Evolutionary conservation across 768 basidiomycete genomes (phyloP), one percentile per base, ranked within the genome.

Genomic region (Tricholoma bakamatsutake): DNA sequence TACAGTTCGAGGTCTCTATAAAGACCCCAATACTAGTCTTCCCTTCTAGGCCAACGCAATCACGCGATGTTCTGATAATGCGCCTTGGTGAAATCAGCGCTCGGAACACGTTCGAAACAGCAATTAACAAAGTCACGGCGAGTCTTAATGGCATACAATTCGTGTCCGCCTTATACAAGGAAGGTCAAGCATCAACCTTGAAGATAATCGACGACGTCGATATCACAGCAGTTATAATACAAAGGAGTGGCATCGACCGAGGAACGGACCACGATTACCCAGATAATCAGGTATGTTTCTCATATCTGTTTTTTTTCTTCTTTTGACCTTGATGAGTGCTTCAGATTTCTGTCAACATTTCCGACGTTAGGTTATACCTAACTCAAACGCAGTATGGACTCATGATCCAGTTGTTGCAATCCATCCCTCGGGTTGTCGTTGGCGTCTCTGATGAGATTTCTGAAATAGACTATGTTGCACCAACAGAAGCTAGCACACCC

Each of bases 201-300:
- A 93, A 91, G 69, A 92, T 99, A 62, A 88, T 99, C 33, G 92
- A 97, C 61, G 90, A 96, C 64, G 93, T 97, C 47, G 77, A 88
- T 56, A 78, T 98, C 56, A 73, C 72, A 4, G 81, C 88, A 8
- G 80, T 87, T 24, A 70, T 94, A 50, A 69, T 82, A 24, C 92
- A 96, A 69, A 78, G 72, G 5, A 75, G 73, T 47, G 75, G 73
- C 12, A 76, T 83, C 40, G 77, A 89, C 62, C 77, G 82, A 15
- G 64, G 65, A n/a, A 66, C 69, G 15, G 77, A 87, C 56, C 65
- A 67, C 31, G 74, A 79, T 34, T 71, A 73, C 54, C 92, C 95
- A 1, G 90, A 88, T 61, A 88, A 80, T 17, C 84, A 89, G 77
- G 95, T 94, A 67, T 60, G 72, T 39, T 24, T 47, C 28, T 47